Evolutionary conservation across 2,329 filamentous ascomycete genomes (phyloP), one percentile per base, ranked within the genome.

Genomic region (Diplocarpon mali): DNA sequence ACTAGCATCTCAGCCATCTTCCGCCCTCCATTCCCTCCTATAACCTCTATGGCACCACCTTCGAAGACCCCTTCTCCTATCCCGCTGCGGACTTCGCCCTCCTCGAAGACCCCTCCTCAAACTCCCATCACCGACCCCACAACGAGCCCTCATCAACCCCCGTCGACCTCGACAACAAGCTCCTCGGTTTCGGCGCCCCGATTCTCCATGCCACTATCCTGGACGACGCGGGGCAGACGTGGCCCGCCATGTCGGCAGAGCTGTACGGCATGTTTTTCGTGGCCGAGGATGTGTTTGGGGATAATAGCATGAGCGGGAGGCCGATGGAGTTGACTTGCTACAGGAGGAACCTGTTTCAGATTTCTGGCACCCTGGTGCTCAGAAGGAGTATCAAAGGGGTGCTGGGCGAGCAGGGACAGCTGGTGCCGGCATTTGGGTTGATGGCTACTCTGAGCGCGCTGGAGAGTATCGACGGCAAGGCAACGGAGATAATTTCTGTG

Each of bases 321-420:
- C 86, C 78, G 42, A n/a, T n/a, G n/a, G 90, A 96, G 66, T 66
- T 96, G 62, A 96, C 90, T 2, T 96, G 90, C 71, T 96, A 96
- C 65, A 83, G 90, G 53, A 79, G 90, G 38, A 96, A 96, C 61
- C 71, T 96, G 39, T 96, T 96, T 65, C 90, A 95, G 64, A 93
- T 95, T 59, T 94, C 88, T 49, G 90, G 90, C 46, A 88, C 83
- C 5, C 76, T 95, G n/a, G n/a, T n/a, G n/a, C n/a, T n/a, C n/a
- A n/a, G n/a, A n/a, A n/a, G n/a, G n/a, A n/a, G n/a, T n/a, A n/a
- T n/a, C n/a, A n/a, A n/a, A n/a, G n/a, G n/a, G n/a, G n/a, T n/a
- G n/a, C n/a, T n/a, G n/a, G n/a, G n/a, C n/a, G 88, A 95, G 47
- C 78, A 84, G 43, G 87, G 87, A 36, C 85, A 94, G 62, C 82